Base-by-base conservation (phyloP, 2,329 filamentous ascomycete species). In the Talaromyces sp. region DNA sequence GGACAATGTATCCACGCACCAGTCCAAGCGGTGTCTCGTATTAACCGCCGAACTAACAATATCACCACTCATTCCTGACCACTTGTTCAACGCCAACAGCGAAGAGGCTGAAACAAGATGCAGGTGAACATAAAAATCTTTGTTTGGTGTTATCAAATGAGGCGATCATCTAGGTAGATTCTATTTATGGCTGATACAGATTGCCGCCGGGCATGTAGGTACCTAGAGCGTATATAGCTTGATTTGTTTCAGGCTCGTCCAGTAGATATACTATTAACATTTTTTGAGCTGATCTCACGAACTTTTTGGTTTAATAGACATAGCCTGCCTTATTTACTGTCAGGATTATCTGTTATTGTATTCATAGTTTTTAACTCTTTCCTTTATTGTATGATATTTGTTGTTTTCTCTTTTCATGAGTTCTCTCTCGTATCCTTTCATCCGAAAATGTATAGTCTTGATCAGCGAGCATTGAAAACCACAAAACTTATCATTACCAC, bases 401-500 rank as follows among this genome's bases (percentile, higher is more conserved):
- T 60, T 60, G 27, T 33, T 7, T 15, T 50, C 35, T 50, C 25
- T 7, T 31, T 37, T 52, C 25, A 31, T 35, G 6, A 43, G 8
- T 43, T 45, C 33, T 37, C 17, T 9, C 22, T 6, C 15, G 19
- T 47, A 15, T 27, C 1, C 10, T n/a, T 9, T 22, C 31, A 37
- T 31, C 31, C 19, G 17, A 65, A 31, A 61, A 65, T 65, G 63
- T 31, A 31, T 13, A 45, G 22, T 31, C 25, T 47, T 41, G 58
- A 61, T 33, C 41, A 56, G 15, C 56, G 41, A 19, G 33, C 47
- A 47, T 31, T 45, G 47, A 39, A 25, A 61, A 41, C 19, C 17
- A 43, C 43, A 45, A 61, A 57, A 4, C 17, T 43, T 49, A 39
- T 49, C 43, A 41, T 31, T 31, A 57, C 49, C 19, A 37, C 59